Conservation (phyloP, 169 alveolate species). For the Babesia ovata region DNA sequence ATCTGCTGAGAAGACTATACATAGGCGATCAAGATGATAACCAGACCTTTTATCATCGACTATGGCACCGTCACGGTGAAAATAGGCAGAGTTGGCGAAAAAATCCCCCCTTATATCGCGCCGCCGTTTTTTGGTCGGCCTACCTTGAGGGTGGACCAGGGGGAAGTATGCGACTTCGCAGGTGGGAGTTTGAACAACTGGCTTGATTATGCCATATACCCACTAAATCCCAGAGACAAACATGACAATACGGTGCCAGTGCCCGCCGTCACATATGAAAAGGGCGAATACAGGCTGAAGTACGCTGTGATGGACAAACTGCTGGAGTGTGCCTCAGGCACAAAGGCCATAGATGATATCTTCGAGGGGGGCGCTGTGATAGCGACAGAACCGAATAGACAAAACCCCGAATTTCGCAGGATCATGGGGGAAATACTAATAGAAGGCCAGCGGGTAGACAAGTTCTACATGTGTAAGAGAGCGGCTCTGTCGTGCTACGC, state of each 20-base stretch:
- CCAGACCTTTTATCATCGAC: constrained; percentile 72
- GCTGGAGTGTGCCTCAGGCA: constrained; percentile 71
- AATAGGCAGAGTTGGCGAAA: constrained; percentile 76
- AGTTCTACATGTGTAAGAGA: constrained; percentile 71
- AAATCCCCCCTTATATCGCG: constrained; percentile 67
- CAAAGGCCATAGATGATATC: constrained; percentile 74
- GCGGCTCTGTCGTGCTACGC: constrained; percentile 76
- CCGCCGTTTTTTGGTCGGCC: constrained; percentile 75
- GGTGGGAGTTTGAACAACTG: constrained; percentile 47
- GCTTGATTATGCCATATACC: constrained; percentile 75
- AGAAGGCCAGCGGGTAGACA: constrained; percentile 71
- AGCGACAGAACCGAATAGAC: constrained; percentile 74
- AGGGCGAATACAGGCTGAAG: constrained; percentile 57
- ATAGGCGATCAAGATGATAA: background rate
- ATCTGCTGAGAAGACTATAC: background rate
- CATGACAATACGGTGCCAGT: constrained; percentile 73
- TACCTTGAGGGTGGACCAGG: constrained; percentile 18
- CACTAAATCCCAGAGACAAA: constrained; percentile 73
- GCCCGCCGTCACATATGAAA: constrained; percentile 68
- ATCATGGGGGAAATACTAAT: constrained; percentile 69
- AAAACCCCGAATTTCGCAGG: constrained; percentile 65
- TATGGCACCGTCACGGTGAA: constrained; percentile 72
- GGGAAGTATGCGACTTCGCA: constrained; percentile 51
- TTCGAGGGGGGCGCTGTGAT: constrained; percentile 74
- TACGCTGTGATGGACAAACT: constrained; percentile 64